Conservation (phyloP, 352 stramenopile genomes). For the Halophytophthora polymorphica region DNA sequence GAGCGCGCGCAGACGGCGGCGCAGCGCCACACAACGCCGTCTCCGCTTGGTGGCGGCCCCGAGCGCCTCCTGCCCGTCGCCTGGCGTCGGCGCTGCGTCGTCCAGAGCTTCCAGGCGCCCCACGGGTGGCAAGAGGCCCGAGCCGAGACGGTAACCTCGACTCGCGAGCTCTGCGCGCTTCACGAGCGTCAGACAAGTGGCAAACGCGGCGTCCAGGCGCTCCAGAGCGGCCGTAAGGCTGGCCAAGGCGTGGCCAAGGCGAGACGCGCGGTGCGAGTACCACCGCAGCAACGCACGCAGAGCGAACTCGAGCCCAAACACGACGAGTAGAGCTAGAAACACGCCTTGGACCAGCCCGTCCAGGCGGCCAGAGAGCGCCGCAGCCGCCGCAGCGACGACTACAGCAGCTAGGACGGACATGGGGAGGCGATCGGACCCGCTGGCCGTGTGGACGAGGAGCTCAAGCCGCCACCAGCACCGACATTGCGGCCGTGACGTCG, state of each 20-base stretch:
- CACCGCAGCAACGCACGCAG: slow-evolving; percentile 12
- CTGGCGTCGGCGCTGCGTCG: neutral
- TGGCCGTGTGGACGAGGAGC: slow-evolving; percentile 7
- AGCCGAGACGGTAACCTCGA: slow-evolving; percentile 48
- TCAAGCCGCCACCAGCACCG: neutral
- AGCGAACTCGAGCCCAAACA: slow-evolving; percentile 14
- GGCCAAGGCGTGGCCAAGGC: slow-evolving; percentile 8
- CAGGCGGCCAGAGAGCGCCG: neutral
- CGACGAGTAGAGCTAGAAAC: neutral
- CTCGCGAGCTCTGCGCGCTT: slow-evolving; percentile 60
- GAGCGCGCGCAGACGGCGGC: slow-evolving; percentile 32
- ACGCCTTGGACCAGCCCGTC: slow-evolving; percentile 3
- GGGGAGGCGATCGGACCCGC: too few relatives aligned
- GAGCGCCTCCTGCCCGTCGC: neutral
- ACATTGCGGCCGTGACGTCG: slow-evolving; percentile 1
- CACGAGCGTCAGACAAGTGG: slow-evolving; percentile 33
- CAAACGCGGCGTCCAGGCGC: slow-evolving; percentile 26
- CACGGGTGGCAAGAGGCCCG: slow-evolving; percentile 43
- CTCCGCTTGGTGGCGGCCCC: slow-evolving; percentile 2
- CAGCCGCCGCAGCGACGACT: neutral
- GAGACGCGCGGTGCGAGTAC: slow-evolving; percentile 8
- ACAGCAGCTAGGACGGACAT: neutral
- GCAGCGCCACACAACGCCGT: slow-evolving; percentile 39
- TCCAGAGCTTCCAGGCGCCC: slow-evolving; percentile 39
- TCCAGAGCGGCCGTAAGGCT: slow-evolving; percentile 8